These are phyloP conservation scores for Globisporangium rhizosaccharum DNA, from an alignment of 352 stramenopile genomes.

Conservation along the genomic window DNA sequence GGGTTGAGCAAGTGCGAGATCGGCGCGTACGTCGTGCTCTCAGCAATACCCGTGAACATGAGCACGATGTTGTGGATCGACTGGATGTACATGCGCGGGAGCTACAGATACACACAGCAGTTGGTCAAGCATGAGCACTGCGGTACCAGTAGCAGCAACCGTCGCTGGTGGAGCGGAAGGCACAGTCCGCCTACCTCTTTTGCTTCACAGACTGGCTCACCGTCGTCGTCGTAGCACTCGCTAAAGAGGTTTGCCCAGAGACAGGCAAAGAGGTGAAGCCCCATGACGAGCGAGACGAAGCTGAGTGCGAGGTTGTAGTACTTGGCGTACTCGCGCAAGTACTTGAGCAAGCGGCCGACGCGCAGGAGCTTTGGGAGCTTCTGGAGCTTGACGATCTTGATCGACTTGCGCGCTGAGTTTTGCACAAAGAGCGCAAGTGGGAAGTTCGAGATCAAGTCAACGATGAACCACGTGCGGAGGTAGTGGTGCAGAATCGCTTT, in stretches of 20 bases:
- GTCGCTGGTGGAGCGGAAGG: neutral
- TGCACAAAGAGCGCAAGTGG: constrained; percentile 64
- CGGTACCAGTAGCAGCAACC: neutral
- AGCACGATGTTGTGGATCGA: constrained; percentile 67
- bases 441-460: constrained; percentile 82
- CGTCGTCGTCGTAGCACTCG: constrained; percentile 35
- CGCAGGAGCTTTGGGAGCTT: constrained; percentile 83
- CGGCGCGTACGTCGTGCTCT: constrained; percentile 50
- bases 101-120: constrained; percentile 13
- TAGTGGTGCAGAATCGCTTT: constrained; percentile 59
- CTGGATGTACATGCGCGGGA: constrained; percentile 67
- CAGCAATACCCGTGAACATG: constrained; percentile 77
- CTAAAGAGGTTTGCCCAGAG: constrained; percentile 71
- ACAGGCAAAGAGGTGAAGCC: constrained; percentile 67
- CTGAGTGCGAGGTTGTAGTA: constrained; percentile 80
- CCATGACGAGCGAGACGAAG: constrained; percentile 57
- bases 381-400: constrained; percentile 83
- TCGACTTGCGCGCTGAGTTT: constrained; percentile 49
- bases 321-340: constrained; percentile 78
- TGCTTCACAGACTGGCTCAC: constrained; percentile 26
- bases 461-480: constrained; percentile 72
- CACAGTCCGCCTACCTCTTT: constrained; percentile 22
- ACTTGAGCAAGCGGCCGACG: constrained; percentile 66
- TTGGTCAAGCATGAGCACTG: neutral
- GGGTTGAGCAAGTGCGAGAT: constrained; percentile 51